Conservation (phyloP, 1,284 basidiomycete genomes). For the Tylopilus sp. region DNA sequence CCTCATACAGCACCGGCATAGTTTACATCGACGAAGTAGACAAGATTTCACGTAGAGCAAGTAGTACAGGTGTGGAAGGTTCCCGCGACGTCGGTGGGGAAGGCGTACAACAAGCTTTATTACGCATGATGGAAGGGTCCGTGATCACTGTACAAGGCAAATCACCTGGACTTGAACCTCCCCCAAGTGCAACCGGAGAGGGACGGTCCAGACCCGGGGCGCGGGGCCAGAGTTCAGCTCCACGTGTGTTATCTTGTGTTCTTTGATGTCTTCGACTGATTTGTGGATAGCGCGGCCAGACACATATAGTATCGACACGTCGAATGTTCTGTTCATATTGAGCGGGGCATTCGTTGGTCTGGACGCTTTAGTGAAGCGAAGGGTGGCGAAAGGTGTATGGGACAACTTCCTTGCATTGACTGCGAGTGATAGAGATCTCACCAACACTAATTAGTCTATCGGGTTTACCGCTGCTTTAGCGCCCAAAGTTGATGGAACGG, state of each 20-base stretch:
- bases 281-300: conserved; percentile 55
- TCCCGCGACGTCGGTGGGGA: conserved; percentile 93
- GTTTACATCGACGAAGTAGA: conserved; percentile 97
- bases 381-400: conserved; percentile 79
- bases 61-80: conserved; percentile 60
- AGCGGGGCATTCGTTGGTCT: conserved; percentile 94
- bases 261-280: neutral
- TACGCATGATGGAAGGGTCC: conserved; percentile 92
- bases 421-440: neutral
- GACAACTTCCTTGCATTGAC: neutral
- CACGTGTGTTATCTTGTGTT: conserved; percentile 19
- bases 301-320: conserved; percentile 76
- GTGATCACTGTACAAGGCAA: conserved; percentile 79
- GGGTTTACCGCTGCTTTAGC: conserved; percentile 78
- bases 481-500: conserved; percentile 37
- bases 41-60: conserved; percentile 77
- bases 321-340: conserved; percentile 86
- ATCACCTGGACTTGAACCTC: conserved; percentile 47
- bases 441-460: conserved; percentile 58
- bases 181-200: conserved; percentile 40
- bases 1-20: conserved; percentile 69
- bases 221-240: conserved; percentile 22
- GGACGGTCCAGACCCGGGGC: conserved; percentile 46
- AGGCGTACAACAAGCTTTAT: conserved; percentile 90
- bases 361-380: conserved; percentile 74